Evolutionary conservation across 208 protist species (phyloP).

Genomic region (Trypanosoma scelopori): DNA sequence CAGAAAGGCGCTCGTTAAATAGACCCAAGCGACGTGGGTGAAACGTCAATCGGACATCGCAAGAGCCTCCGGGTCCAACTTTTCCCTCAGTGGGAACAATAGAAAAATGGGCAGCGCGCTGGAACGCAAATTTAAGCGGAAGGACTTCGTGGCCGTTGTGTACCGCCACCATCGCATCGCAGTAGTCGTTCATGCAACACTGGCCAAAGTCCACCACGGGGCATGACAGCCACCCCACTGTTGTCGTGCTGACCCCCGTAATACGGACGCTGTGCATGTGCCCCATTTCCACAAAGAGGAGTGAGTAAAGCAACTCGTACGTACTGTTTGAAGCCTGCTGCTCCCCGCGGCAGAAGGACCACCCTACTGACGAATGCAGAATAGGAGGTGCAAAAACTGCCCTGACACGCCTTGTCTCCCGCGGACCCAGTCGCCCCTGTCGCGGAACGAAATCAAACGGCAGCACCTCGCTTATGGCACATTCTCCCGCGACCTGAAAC

Average conservation of each 20-base stretch:
- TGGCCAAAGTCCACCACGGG: conserved; percentile 79
- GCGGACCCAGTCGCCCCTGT: conserved; percentile 72
- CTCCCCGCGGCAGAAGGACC: conserved; percentile 32
- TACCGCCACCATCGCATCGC: conserved; percentile 43
- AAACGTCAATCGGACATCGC: conserved; percentile 73
- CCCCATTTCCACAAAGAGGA: conserved; percentile 88
- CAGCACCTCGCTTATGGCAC: conserved; percentile 33
- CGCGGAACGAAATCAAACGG: conserved; percentile 76
- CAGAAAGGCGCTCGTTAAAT: conserved; percentile 56
- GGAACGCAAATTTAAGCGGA: conserved; percentile 72
- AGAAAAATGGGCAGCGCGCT: conserved; percentile 77
- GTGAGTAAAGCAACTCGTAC: conserved; percentile 72
- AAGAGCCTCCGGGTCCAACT: conserved; percentile 39
- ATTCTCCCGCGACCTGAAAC: conserved; percentile 66
- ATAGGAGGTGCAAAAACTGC: conserved; percentile 75
- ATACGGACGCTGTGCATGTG: conserved; percentile 78
- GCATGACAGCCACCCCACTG: conserved; percentile 61
- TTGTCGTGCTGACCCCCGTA: conserved; percentile 62
- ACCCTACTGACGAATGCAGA: conserved; percentile 53
- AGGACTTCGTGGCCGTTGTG: conserved; percentile 80
- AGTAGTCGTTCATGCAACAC: conserved; percentile 53
- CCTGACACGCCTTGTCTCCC: conserved; percentile 39
- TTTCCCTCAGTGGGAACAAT: conserved; percentile 46
- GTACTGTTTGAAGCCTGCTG: conserved; percentile 27
- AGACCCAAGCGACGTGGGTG: conserved; percentile 75